These are phyloP conservation scores for Cerioporus squamosus DNA, from an alignment of 1,284 basidiomycete species.

Conservation along the genomic window DNA sequence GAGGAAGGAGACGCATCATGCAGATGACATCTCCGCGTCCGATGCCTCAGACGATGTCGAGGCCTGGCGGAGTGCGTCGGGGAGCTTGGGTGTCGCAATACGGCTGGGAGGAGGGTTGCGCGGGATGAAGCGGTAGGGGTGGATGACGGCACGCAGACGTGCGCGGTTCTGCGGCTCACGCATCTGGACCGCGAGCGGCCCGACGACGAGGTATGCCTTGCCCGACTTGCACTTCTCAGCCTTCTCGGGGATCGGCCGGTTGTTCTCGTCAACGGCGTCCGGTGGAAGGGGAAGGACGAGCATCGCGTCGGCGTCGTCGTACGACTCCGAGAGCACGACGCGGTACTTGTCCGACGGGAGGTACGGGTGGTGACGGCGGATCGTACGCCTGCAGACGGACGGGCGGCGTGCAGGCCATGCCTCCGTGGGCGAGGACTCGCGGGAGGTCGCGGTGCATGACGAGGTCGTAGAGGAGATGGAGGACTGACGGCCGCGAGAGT, in stretches of 20 bases:
- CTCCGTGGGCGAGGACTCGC: slow-evolving; percentile 27
- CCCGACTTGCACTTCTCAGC: slow-evolving; percentile 14
- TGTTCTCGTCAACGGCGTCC: slow-evolving; percentile 15
- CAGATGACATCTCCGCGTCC: background rate
- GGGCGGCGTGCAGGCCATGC: slow-evolving; percentile 20
- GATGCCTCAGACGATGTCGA: slow-evolving; percentile 3
- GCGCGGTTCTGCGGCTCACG: slow-evolving; percentile 42
- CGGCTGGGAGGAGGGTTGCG: slow-evolving; percentile 6
- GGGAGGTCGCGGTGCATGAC: slow-evolving; percentile 25
- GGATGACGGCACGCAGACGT: slow-evolving; percentile 50
- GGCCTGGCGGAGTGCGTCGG: slow-evolving; percentile 2
- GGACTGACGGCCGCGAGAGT: slow-evolving; percentile 34
- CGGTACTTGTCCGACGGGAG: slow-evolving; percentile 38
- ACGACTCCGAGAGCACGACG: slow-evolving; percentile 45
- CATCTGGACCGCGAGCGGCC: slow-evolving; percentile 42
- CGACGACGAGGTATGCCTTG: slow-evolving; percentile 48
- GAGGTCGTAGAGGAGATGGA: slow-evolving; percentile 40
- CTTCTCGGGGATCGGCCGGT: slow-evolving; percentile 7
- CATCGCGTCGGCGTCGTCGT: slow-evolving; percentile 21
- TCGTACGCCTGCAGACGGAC: slow-evolving; percentile 22
- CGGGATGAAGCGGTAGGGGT: slow-evolving; percentile 52
- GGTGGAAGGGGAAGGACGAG: slow-evolving; percentile 17
- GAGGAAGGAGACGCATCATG: background rate
- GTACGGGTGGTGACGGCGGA: slow-evolving; percentile 25
- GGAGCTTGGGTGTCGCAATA: slow-evolving; percentile 3